Evolutionary conservation across 768 basidiomycete species (phyloP), one percentile per base, ranked within the genome.

Genomic region (Pulveroboletus sp.): DNA sequence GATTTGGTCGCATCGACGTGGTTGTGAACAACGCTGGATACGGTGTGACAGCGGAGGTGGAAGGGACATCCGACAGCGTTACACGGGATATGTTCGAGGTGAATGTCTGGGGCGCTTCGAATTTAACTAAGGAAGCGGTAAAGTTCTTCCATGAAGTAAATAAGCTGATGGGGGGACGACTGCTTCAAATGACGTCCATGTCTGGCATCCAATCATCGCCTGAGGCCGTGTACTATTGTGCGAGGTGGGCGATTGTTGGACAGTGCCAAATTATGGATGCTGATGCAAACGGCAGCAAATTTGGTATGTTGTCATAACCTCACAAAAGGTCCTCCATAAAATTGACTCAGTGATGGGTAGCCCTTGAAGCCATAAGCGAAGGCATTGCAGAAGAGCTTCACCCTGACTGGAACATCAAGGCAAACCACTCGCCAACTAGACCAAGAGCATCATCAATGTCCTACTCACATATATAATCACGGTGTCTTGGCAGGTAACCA

Each of bases 61-160:
- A 76, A 49, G 66, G 54, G 6, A 67, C 63, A 0, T 47, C 65
- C 0, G 71, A 71, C 5, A 61, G 64, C 15, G 60, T 47, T 24
- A 74, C 74, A 0, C 64, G 71, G 12, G 37, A 46, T 9, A 45
- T 70, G 15, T 70, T 77, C 33, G 76, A 76, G 43, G 68, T 75
- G 11, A 62, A 70, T 39, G 76, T 76, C 46, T 76, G 76, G 73
- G 76, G 73, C 0, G 70, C 73, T 1, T 73, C 68, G 5, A 54
- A 71, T 45, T 63, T 77, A 40, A 67, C 61, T 31, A 69, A 55
- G 47, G 61, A 70, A 65, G 73, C 71, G 21, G 43, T 58, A 39
- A 41, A 32, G 28, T 45, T 57, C 41, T 62, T 62, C 37, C 49
- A 60, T 10, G 63, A 64, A 15, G 63, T 43, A 27, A 64, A 62